phyloP scores from a whole-genome alignment of 345 rosid species.

The Populus ilicifolia region DNA sequence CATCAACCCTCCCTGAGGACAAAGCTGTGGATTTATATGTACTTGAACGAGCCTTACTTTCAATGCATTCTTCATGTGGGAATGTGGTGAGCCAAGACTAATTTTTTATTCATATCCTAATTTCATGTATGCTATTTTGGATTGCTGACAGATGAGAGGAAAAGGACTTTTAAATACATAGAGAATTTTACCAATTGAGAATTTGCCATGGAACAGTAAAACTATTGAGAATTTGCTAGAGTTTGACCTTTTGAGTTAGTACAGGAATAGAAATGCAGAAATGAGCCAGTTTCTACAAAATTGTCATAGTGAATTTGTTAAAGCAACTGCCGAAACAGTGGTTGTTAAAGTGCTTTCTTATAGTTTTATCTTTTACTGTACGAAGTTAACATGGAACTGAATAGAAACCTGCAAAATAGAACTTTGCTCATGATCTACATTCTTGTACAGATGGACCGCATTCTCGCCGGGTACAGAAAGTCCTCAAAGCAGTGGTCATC shows the following conservation, averaged over 20 bases:
- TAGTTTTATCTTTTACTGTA: neutral
- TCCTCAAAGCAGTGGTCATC: conserved; percentile 98
- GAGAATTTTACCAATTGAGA: neutral
- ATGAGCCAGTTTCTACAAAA: neutral
- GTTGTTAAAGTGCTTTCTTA: neutral
- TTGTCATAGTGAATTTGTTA: neutral
- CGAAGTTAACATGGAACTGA: neutral
- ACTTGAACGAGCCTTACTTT: conserved; percentile 87
- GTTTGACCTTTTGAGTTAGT: neutral
- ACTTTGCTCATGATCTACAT: neutral
- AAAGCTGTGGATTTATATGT: conserved; percentile 95
- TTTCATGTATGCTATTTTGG: neutral
- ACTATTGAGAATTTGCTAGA: neutral
- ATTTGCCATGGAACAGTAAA: neutral
- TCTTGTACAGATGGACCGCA: conserved; percentile 65
- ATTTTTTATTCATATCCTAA: neutral
- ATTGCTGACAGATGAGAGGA: neutral
- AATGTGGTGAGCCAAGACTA: conserved; percentile 68
- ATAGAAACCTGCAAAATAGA: neutral
- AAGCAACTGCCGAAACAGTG: neutral
- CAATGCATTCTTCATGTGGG: conserved; percentile 95
- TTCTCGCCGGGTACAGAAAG: conserved; percentile 73
- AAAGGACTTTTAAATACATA: too few relatives aligned
- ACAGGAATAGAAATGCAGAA: neutral
- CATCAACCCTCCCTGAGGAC: conserved; percentile 89